These are phyloP conservation scores for Rhodotorula babjevae DNA, from an alignment of 768 basidiomycete species.

Conservation along the genomic window DNA sequence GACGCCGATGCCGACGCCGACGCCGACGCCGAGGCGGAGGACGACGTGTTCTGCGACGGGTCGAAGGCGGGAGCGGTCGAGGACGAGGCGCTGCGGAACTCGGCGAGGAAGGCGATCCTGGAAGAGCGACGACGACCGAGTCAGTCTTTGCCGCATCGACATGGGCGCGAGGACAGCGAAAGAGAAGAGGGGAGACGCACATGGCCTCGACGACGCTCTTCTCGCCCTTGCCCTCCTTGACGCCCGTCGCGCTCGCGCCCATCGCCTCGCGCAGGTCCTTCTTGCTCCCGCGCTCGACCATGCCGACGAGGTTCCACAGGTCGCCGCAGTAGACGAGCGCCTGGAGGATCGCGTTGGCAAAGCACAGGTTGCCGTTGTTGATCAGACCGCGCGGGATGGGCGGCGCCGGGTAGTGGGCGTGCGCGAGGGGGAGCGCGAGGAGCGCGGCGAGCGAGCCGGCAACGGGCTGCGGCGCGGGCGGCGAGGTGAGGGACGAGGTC, in stretches of 20 bases:
- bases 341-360: constrained; percentile 89
- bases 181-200: constrained; percentile 43
- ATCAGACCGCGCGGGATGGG: constrained; percentile 67
- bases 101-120: constrained; percentile 62
- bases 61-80: constrained; percentile 7
- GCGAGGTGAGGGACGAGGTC: not conserved
- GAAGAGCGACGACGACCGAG: too few relatives aligned
- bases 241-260: not conserved
- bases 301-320: constrained; percentile 71
- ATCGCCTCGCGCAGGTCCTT: constrained; percentile 47
- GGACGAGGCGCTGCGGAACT: constrained; percentile 54
- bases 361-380: constrained; percentile 96
- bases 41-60: constrained; percentile 37
- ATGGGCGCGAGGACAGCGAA: not conserved
- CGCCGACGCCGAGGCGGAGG: constrained; percentile 46
- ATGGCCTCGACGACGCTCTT: constrained; percentile 52
- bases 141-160: too few relatives aligned
- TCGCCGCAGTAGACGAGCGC: constrained; percentile 82
- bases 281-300: constrained; percentile 59
- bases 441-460: not conserved
- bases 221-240: constrained; percentile 5
- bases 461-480: not conserved
- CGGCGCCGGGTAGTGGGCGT: constrained; percentile 1
- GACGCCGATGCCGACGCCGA: constrained; percentile 38
- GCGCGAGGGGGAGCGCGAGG: constrained; percentile 7